Conservation (phyloP, 345 rosid species). For the Lepidium aucheri region DNA sequence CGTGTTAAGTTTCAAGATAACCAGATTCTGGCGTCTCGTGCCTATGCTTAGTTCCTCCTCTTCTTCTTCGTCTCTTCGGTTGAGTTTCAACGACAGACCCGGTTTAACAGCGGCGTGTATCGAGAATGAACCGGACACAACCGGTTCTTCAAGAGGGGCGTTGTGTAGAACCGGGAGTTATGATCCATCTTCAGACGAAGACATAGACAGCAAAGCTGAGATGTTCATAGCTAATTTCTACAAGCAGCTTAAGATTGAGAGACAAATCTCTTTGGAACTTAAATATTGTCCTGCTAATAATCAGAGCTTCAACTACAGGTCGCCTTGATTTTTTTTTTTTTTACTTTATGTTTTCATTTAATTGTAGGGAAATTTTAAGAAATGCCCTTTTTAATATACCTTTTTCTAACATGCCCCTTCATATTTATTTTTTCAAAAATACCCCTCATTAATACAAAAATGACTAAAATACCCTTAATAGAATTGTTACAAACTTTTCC, state of each 20-base stretch:
- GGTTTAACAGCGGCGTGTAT: conserved; percentile 39
- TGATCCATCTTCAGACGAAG: conserved; percentile 46
- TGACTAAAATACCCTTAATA: too few species aligned
- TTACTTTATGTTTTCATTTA: too few species aligned
- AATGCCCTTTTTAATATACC: too few species aligned
- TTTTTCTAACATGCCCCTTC: too few species aligned
- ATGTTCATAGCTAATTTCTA: conserved; percentile 69
- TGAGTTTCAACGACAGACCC: conserved; percentile 57
- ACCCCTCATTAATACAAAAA: too few species aligned
- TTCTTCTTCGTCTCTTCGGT: conserved; percentile 22
- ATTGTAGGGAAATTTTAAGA: too few species aligned
- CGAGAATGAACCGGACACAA: background rate
- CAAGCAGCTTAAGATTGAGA: conserved; percentile 69
- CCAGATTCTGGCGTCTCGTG: conserved; percentile 43
- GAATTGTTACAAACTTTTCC: too few species aligned
- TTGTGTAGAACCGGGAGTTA: conserved; percentile 46
- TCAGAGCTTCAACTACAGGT: conserved; percentile 30
- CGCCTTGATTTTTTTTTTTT: conserved; percentile 23
- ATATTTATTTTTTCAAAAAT: too few species aligned
- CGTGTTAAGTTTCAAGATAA: conserved; percentile 38
- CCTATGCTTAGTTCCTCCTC: conserved; percentile 35
- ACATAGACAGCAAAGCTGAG: conserved; percentile 64
- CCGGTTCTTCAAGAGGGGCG: conserved; percentile 23
- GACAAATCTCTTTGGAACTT: conserved; percentile 73
- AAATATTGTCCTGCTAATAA: conserved; percentile 34